Conservation (phyloP, 495 filamentous ascomycete species). For the Podospora australis region DNA sequence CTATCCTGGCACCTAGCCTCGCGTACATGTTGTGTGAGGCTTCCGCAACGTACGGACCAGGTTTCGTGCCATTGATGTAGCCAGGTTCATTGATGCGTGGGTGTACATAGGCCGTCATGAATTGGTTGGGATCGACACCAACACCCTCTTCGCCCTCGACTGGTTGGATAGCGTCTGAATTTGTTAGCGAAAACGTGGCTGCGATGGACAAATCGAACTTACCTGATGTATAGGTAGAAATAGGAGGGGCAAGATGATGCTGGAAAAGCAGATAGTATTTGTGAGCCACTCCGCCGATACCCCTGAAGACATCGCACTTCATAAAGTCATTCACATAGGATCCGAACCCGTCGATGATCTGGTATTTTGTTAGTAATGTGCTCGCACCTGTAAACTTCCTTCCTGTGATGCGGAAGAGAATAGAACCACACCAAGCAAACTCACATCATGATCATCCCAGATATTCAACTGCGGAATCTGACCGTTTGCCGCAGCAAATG, state of each 20-base stretch:
- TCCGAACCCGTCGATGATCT: constrained; percentile 90
- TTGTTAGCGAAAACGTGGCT: neutral
- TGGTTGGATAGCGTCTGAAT: constrained; percentile 20
- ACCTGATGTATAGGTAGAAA: constrained; percentile 72
- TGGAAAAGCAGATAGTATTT: constrained; percentile 95
- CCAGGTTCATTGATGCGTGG: constrained; percentile 54
- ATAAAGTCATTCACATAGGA: constrained; percentile 92
- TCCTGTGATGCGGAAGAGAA: no score
- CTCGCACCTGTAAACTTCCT: neutral
- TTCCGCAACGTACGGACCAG: constrained; percentile 76
- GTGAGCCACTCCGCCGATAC: constrained; percentile 78
- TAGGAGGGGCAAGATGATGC: constrained; percentile 78
- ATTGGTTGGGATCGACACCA: constrained; percentile 58
- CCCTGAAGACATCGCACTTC: constrained; percentile 80
- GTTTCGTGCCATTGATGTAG: constrained; percentile 71
- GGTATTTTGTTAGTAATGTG: neutral
- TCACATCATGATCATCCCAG: constrained; percentile 83
- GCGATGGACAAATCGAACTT: no score
- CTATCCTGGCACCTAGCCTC: constrained; percentile 76
- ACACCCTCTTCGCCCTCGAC: constrained; percentile 31
- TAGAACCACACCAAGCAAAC: constrained; percentile 13
- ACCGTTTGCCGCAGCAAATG: constrained; percentile 76
- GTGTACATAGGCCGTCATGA: constrained; percentile 62
- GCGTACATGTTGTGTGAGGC: constrained; percentile 74
- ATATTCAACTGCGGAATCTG: constrained; percentile 90